Evolutionary conservation across 305 asterid species (phyloP).

Genomic region (Fraxinus angustifolia): DNA sequence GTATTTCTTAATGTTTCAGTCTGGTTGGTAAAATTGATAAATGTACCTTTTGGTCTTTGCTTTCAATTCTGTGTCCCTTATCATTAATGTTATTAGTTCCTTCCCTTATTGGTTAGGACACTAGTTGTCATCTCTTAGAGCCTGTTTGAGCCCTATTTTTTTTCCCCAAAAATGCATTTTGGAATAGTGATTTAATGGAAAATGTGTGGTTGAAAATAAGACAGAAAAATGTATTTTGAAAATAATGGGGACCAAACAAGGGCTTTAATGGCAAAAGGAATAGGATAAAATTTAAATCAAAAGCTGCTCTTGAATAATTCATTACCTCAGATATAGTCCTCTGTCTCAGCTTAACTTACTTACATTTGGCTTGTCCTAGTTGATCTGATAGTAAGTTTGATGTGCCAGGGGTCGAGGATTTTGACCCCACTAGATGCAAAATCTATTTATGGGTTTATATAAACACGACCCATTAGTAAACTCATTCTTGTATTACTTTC

Average conservation of each 20-base stretch:
- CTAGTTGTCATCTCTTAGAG: not conserved
- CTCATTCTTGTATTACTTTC: not conserved
- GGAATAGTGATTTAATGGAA: no score
- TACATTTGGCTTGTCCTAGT: not conserved
- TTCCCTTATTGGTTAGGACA: not conserved
- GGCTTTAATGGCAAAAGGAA: not conserved
- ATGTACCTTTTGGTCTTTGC: not conserved
- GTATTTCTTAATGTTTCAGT: not conserved
- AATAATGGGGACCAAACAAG: no score
- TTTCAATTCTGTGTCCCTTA: not conserved
- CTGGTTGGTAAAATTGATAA: not conserved
- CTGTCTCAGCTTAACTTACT: slow-evolving; percentile 10
- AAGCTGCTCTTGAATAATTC: slow-evolving; percentile 10
- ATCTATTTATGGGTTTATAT: not conserved
- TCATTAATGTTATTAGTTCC: not conserved
- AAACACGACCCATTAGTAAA: not conserved
- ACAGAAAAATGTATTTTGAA: no score
- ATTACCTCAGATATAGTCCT: slow-evolving; percentile 5
- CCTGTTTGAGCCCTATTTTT: no score
- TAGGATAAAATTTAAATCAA: slow-evolving; percentile 3
- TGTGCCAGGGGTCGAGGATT: not conserved
- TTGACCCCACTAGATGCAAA: not conserved
- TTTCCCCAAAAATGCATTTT: no score
- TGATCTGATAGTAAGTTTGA: not conserved
- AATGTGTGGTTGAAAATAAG: no score